These are phyloP conservation scores for Macadamia integrifolia DNA, from an alignment of 164 flowering plant genomes.

Conservation along the genomic window DNA sequence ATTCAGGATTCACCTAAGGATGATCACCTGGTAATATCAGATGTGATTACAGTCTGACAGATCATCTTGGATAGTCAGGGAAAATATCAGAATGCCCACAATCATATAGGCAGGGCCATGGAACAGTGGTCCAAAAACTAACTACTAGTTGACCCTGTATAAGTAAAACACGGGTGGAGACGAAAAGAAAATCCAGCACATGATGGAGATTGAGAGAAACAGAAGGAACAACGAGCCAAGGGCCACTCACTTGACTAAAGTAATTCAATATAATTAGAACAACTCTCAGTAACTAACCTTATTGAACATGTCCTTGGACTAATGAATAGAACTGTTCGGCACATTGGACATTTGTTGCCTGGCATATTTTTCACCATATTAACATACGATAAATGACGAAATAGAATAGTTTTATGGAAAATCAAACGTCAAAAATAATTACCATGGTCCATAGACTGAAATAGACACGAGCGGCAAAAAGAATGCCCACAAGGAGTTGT, in stretches of 20 bases:
- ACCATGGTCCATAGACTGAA: constrained; percentile 96
- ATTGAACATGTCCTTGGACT: constrained; percentile 71
- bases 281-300: constrained; percentile 42
- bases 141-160: neutral
- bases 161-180: constrained; percentile 4
- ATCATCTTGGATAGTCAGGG: too few relatives aligned
- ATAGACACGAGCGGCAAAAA: constrained; percentile 84
- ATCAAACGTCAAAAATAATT: constrained; percentile 13
- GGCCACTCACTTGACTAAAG: neutral
- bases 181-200: neutral
- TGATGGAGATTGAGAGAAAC: too few relatives aligned
- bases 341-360: constrained; percentile 97
- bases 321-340: constrained; percentile 83
- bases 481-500: constrained; percentile 99
- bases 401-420: neutral
- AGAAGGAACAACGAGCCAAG: too few relatives aligned
- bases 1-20: too few relatives aligned
- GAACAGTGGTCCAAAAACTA: neutral
- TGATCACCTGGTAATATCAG: too few relatives aligned
- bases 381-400: constrained; percentile 3
- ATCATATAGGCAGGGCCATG: neutral
- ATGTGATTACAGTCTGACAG: too few relatives aligned
- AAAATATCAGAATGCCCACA: too few relatives aligned
- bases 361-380: constrained; percentile 4
- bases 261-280: neutral